phyloP scores from a whole-genome alignment of 2,329 filamentous ascomycete species.

The Colletotrichum eleusines region DNA sequence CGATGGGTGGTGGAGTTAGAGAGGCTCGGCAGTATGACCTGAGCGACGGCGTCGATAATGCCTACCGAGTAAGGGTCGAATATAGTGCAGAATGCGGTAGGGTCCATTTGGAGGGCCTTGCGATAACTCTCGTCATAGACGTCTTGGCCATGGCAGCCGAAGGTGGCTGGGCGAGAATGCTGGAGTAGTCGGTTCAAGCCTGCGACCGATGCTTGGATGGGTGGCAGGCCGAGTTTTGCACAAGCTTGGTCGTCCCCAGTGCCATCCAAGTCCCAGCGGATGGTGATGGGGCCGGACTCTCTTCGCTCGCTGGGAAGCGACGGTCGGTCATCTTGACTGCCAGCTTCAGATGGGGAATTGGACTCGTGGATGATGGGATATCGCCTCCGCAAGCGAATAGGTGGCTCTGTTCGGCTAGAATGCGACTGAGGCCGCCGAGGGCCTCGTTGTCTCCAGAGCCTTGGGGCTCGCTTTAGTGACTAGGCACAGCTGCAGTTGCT shows the following conservation, averaged over 20 bases:
- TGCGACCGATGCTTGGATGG: no score
- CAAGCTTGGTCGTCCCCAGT: background rate
- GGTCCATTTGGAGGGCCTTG: conserved; percentile 65
- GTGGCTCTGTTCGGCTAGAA: background rate
- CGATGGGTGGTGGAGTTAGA: conserved; percentile 42
- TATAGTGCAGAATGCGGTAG: conserved; percentile 57
- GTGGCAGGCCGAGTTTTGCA: background rate
- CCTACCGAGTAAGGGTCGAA: conserved; percentile 65
- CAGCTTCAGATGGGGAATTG: background rate
- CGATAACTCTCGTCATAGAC: conserved; percentile 65
- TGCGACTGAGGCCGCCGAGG: background rate
- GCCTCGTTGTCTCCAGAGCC: background rate
- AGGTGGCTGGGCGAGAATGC: conserved; percentile 53
- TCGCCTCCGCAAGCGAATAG: background rate
- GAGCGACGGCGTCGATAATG: conserved; percentile 63
- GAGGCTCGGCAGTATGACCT: conserved; percentile 55
- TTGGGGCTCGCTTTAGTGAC: no score
- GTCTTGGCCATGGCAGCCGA: conserved; percentile 59
- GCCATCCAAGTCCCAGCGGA: background rate
- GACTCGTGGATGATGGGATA: background rate
- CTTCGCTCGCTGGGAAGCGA: no score
- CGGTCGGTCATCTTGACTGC: no score
- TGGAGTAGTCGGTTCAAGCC: background rate
- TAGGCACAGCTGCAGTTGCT: no score
- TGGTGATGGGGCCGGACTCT: background rate